Evolutionary conservation across 768 basidiomycete species (phyloP).

Genomic region (Leccinellum rugosiceps): DNA sequence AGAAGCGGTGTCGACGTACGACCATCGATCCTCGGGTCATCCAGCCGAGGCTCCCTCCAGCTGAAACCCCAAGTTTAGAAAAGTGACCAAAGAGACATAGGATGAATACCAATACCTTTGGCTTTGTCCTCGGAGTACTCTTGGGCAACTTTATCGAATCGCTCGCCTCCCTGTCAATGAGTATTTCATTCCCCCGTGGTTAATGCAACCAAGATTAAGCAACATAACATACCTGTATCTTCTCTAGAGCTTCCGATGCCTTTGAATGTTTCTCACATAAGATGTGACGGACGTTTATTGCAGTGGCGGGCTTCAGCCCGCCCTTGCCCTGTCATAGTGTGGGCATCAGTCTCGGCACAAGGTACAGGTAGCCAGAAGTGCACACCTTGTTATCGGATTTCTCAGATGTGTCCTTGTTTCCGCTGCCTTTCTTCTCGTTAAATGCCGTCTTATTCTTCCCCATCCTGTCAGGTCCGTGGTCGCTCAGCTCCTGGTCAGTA

Average conservation of each 20-base stretch:
- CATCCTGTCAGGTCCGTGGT: conserved; percentile 8
- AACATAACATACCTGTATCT: conserved; percentile 59
- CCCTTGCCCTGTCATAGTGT: conserved; percentile 44
- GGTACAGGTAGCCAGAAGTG: not conserved
- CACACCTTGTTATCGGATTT: conserved; percentile 25
- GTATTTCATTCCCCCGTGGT: not conserved
- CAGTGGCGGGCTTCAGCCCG: conserved; percentile 70
- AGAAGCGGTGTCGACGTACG: conserved; percentile 35
- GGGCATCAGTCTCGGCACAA: not conserved
- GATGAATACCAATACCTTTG: conserved; percentile 59
- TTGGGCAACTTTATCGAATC: conserved; percentile 86
- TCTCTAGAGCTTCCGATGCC: conserved; percentile 72
- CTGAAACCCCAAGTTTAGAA: conserved; percentile 35
- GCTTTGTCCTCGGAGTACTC: conserved; percentile 92
- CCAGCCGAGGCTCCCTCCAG: conserved; percentile 85
- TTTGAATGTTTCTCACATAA: conserved; percentile 86
- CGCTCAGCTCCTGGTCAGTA: too few species aligned
- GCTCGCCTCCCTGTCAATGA: conserved; percentile 58
- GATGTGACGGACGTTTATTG: conserved; percentile 84
- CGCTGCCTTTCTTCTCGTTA: conserved; percentile 22
- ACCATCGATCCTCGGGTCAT: conserved; percentile 86
- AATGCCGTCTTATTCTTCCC: conserved; percentile 29
- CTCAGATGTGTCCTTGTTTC: conserved; percentile 19
- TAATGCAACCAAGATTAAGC: not conserved
- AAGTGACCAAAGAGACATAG: not conserved